Conservation (phyloP, 106 monocot species). For the Dendrobium chrysotoxum region DNA sequence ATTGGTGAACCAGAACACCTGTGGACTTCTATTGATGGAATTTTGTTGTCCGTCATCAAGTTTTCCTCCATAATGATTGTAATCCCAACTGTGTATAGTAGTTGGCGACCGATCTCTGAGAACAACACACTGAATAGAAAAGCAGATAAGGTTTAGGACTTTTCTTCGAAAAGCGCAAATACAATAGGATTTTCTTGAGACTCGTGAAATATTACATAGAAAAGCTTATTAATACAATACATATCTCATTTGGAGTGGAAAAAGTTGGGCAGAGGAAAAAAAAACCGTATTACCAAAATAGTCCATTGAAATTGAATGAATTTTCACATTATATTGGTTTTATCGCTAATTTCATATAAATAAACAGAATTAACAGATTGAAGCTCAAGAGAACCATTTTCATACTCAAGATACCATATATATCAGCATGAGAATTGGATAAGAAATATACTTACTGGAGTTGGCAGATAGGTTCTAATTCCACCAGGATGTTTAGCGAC, state of each 20-base stretch:
- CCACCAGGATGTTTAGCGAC: neutral
- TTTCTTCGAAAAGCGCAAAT: neutral
- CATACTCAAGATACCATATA: neutral
- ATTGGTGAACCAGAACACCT: neutral
- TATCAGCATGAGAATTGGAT: neutral
- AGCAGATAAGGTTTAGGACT: neutral
- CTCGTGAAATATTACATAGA: neutral
- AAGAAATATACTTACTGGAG: neutral
- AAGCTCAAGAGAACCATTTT: neutral
- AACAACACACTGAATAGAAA: slow-evolving; percentile 31
- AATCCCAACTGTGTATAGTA: slow-evolving; percentile 34
- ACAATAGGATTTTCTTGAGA: neutral
- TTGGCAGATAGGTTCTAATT: neutral
- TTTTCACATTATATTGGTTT: neutral
- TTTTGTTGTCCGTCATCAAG: neutral
- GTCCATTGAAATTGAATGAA: neutral
- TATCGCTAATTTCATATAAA: neutral
- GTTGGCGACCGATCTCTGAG: slow-evolving; percentile 28
- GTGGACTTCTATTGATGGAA: neutral
- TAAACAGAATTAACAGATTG: neutral
- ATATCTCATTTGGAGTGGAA: no score
- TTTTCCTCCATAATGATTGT: slow-evolving; percentile 22
- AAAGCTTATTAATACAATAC: no score
- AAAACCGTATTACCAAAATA: neutral
- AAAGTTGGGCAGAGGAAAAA: no score